A percentile compares a stretch with the other conserved stretches of the same genome.
These are phyloP conservation scores for Taiozyma sp. DNA, from an alignment of 1,139 yeast genomes.

Conservation along the genomic window DNA sequence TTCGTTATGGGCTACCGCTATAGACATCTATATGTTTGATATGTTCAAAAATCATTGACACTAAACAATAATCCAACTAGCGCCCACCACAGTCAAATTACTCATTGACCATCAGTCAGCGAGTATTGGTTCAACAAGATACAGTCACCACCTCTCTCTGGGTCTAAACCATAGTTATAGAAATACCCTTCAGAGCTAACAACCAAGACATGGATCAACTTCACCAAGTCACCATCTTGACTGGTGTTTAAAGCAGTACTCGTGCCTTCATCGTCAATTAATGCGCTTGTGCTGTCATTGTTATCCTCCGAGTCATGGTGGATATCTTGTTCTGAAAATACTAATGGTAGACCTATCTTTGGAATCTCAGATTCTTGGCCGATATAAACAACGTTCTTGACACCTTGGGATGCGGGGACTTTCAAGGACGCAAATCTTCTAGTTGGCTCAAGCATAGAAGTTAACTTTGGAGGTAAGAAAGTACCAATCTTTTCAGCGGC, in stretches of 20 bases:
- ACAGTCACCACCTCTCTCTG: slow-evolving; percentile 93
- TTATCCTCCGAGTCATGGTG: neutral
- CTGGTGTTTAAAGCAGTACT: slow-evolving; percentile 21
- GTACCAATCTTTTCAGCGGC: slow-evolving; percentile 92
- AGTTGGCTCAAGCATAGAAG: slow-evolving; percentile 86
- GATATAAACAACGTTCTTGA: slow-evolving; percentile 59
- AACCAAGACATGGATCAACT: slow-evolving; percentile 64
- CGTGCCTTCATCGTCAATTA: slow-evolving; percentile 13
- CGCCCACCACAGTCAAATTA: neutral
- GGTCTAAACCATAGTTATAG: slow-evolving; percentile 81
- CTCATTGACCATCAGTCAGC: slow-evolving; percentile 19
- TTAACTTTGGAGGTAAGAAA: slow-evolving; percentile 75
- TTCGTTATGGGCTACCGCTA: neutral
- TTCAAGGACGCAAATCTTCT: slow-evolving; percentile 93
- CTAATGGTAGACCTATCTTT: slow-evolving; percentile 22
- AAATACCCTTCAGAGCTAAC: slow-evolving; percentile 86
- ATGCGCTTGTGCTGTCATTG: neutral
- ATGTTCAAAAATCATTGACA: slow-evolving; percentile 8
- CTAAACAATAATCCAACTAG: slow-evolving; percentile 7
- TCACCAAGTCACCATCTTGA: slow-evolving; percentile 38
- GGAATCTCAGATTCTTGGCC: slow-evolving; percentile 35
- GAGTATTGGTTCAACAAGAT: slow-evolving; percentile 69
- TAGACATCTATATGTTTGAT: neutral
- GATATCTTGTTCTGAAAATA: slow-evolving; percentile 9
- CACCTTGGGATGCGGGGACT: slow-evolving; percentile 62